Percentiles rank a stretch among this genome's conserved stretches.
Evolutionary conservation across 2,329 filamentous ascomycete genomes (phyloP).

Genomic region (Arthrobotrys megalospora): DNA sequence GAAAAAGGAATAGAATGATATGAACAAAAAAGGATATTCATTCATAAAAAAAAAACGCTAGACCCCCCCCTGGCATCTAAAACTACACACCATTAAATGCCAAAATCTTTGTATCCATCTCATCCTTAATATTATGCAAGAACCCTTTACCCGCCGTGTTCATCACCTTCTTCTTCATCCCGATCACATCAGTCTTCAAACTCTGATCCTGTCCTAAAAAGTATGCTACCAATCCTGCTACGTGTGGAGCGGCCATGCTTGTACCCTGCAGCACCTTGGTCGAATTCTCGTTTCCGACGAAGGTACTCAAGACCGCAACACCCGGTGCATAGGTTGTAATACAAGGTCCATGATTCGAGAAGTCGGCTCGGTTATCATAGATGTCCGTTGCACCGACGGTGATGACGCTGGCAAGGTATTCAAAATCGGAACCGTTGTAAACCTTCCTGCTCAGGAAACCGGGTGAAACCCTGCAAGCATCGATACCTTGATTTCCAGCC

Average conservation of each 20-base stretch:
- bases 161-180: constrained; percentile 54
- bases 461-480: constrained; percentile 65
- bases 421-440: constrained; percentile 66
- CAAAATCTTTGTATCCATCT: constrained; percentile 33
- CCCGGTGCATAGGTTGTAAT: constrained; percentile 75
- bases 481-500: constrained; percentile 67
- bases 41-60: neutral
- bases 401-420: constrained; percentile 68
- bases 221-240: constrained; percentile 79
- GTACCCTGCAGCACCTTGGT: constrained; percentile 72
- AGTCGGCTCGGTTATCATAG: constrained; percentile 66
- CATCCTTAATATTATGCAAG: constrained; percentile 31
- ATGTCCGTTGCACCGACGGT: constrained; percentile 68
- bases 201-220: constrained; percentile 66
- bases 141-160: constrained; percentile 25
- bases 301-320: constrained; percentile 71
- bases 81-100: constrained; percentile 48
- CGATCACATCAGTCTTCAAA: constrained; percentile 42
- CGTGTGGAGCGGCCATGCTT: constrained; percentile 75
- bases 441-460: constrained; percentile 67
- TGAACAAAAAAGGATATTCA: too few species aligned
- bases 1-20: too few species aligned
- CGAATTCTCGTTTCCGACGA: constrained; percentile 70
- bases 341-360: constrained; percentile 70
- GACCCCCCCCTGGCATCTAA: neutral